A percentile compares a stretch with the other conserved stretches of the same genome.
These are phyloP conservation scores for Mycena polygramma DNA, from an alignment of 768 basidiomycete genomes.

Conservation along the genomic window DNA sequence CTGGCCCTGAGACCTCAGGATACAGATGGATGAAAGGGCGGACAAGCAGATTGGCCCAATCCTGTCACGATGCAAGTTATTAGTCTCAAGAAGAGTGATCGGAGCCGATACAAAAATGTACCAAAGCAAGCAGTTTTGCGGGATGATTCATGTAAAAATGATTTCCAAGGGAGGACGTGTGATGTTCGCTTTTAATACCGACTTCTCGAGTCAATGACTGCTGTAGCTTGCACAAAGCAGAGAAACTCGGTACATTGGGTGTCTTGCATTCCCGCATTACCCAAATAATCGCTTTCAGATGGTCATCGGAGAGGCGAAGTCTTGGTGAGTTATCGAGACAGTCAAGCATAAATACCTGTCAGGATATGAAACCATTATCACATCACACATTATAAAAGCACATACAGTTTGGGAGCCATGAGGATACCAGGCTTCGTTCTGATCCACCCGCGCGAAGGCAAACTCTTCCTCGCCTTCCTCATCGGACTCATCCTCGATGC, in stretches of 20 bases:
- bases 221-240: slow-evolving; percentile 43
- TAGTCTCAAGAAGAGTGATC: too few relatives aligned
- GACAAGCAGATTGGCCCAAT: slow-evolving; percentile 41
- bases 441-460: too few relatives aligned
- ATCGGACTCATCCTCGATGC: neutral
- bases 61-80: slow-evolving; percentile 31
- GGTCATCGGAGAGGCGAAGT: slow-evolving; percentile 48
- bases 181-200: slow-evolving; percentile 30
- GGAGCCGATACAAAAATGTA: too few relatives aligned
- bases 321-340: slow-evolving; percentile 49
- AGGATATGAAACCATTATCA: too few relatives aligned
- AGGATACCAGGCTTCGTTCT: neutral
- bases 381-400: neutral
- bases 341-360: slow-evolving; percentile 42
- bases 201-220: slow-evolving; percentile 30
- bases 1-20: slow-evolving; percentile 38
- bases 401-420: neutral
- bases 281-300: slow-evolving; percentile 48
- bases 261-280: slow-evolving; percentile 47
- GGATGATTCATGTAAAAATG: slow-evolving; percentile 47
- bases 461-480: too few relatives aligned
- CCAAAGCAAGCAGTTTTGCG: slow-evolving; percentile 32
- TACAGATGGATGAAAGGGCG: slow-evolving; percentile 40
- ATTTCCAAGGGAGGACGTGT: slow-evolving; percentile 45
- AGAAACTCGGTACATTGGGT: slow-evolving; percentile 47